These are phyloP conservation scores for Cryptosporidium baileyi DNA, from an alignment of 169 alveolate genomes.

Conservation along the genomic window DNA sequence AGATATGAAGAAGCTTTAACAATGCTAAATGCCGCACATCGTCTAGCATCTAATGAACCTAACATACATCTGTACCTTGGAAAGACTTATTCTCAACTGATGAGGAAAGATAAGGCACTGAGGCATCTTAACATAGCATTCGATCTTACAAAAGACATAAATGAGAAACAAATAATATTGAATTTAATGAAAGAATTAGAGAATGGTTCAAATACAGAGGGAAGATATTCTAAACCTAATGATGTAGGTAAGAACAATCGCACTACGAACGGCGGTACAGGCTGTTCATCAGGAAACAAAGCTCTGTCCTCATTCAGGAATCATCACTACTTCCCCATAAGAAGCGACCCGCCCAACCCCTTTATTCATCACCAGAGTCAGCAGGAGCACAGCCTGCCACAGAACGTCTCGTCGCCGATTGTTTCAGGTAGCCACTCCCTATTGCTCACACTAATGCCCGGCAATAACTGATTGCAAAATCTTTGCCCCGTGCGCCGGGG, in stretches of 20 bases:
- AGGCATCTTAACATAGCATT: constrained; percentile 82
- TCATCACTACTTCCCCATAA: constrained; percentile 67
- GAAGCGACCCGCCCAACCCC: constrained; percentile 66
- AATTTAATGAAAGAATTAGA: constrained; percentile 63
- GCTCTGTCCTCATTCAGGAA: constrained; percentile 56
- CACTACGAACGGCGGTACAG: not conserved
- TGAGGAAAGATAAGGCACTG: constrained; percentile 81
- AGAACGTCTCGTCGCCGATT: constrained; percentile 1
- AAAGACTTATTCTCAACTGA: constrained; percentile 79
- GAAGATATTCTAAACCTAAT: not conserved
- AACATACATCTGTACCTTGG: constrained; percentile 83
- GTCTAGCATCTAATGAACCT: constrained; percentile 83
- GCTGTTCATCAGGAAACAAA: constrained; percentile 25
- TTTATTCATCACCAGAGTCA: constrained; percentile 45
- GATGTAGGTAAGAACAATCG: not conserved
- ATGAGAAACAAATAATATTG: constrained; percentile 51
- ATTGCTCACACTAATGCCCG: constrained; percentile 53
- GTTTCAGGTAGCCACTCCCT: constrained; percentile 37
- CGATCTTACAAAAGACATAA: constrained; percentile 76
- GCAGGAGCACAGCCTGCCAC: constrained; percentile 26
- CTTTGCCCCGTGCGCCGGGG: not conserved
- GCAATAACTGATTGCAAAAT: constrained; percentile 2
- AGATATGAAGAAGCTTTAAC: constrained; percentile 82
- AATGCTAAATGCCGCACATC: constrained; percentile 77
- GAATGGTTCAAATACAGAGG: not conserved